Conservation (phyloP, 108 stramenopile species). For the Nannochloropsis oceanica region DNA sequence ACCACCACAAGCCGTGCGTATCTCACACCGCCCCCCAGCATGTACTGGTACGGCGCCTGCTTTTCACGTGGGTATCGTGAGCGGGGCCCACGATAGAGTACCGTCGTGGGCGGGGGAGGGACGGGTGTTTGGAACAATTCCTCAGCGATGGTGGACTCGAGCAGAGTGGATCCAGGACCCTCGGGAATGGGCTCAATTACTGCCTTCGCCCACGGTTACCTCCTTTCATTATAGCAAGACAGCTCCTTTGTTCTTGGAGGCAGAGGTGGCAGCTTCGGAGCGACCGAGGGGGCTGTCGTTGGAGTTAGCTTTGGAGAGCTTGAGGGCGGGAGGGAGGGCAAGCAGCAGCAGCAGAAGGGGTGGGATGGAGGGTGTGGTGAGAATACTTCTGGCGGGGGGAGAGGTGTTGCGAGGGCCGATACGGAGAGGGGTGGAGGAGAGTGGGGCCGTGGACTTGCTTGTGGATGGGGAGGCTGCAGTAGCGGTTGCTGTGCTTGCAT, state of each 20-base stretch:
- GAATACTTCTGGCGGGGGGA: background rate
- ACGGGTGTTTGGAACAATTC: background rate
- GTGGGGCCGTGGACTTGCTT: background rate
- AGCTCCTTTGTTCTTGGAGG: background rate
- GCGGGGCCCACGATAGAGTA: background rate
- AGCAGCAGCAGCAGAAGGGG: background rate
- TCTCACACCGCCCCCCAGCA: background rate
- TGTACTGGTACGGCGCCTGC: background rate
- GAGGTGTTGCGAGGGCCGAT: background rate
- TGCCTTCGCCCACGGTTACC: background rate
- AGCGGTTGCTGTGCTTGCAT: background rate
- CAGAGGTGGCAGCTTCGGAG: background rate
- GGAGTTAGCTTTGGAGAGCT: background rate
- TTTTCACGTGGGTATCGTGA: background rate
- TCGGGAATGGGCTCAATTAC: background rate
- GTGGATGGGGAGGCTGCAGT: background rate
- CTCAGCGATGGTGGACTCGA: background rate
- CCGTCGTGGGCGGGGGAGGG: background rate
- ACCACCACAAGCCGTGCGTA: background rate
- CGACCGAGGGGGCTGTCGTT: background rate
- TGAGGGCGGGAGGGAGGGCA: background rate
- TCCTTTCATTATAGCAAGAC: background rate
- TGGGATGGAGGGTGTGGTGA: background rate
- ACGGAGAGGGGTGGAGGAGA: background rate
- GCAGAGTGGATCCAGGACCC: background rate